Percentiles rank a stretch among this genome's conserved stretches.
These are phyloP conservation scores for Elongisporangium anandrum DNA, from an alignment of 352 stramenopile species.

Conservation along the genomic window DNA sequence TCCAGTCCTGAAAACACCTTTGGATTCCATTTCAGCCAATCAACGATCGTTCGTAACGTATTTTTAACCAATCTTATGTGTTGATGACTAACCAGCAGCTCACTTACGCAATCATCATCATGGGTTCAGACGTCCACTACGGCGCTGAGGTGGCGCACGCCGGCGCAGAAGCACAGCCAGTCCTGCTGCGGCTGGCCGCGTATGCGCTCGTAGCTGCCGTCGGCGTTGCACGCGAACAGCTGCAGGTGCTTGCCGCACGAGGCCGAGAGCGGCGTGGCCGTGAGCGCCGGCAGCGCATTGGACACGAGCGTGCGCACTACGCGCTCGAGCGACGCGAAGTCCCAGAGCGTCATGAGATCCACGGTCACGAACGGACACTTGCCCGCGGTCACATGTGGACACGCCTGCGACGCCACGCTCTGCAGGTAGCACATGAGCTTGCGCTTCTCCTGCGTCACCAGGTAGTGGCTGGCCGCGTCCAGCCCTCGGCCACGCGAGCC, in stretches of 20 bases:
- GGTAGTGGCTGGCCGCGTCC: constrained; percentile 35
- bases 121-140: constrained; percentile 11
- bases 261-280: too few species aligned
- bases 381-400: neutral
- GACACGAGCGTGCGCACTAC: constrained; percentile 31
- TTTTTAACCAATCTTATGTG: too few species aligned
- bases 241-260: too few species aligned
- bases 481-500: constrained; percentile 26
- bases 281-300: constrained; percentile 10
- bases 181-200: constrained; percentile 21
- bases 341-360: constrained; percentile 38
- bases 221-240: too few species aligned
- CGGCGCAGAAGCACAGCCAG: constrained; percentile 70
- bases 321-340: constrained; percentile 32
- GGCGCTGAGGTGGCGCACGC: constrained; percentile 53
- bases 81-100: too few species aligned
- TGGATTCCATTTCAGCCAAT: too few species aligned
- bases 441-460: constrained; percentile 64
- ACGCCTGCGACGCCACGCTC: neutral
- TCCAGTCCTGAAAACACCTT: too few species aligned
- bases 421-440: constrained; percentile 60
- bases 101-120: too few species aligned
- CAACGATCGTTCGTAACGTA: too few species aligned
- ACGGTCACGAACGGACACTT: constrained; percentile 28
- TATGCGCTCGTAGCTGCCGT: constrained; percentile 19